Evolutionary conservation across 306 rosid genomes (phyloP), one percentile per base, ranked within the genome.

Genomic region (Pyrus communis): DNA sequence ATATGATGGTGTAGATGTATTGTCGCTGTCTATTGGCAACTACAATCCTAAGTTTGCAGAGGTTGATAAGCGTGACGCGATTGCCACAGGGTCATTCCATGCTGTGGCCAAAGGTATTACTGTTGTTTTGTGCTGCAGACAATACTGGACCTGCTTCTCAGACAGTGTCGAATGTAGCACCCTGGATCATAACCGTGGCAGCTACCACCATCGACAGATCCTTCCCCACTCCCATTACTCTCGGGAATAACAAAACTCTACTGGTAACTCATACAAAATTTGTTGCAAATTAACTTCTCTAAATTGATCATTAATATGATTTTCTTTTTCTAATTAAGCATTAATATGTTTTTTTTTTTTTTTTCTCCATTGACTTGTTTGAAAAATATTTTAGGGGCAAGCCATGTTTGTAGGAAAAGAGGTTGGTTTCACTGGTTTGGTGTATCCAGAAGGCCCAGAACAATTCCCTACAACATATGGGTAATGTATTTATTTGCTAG

Each of bases 191-290:
- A 33, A 86, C 86, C 2, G 88, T 85, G 42, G 91, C 78, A 21
- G 91, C 91, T 42, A 82, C 85, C 23, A 81, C 82, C 19, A 28
- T 69, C 23, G 91, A 88, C 49, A 80, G 89, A n/a, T 79, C 88
- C 7, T 88, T 88, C 75, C 79, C 87, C 13, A 80, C 87, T 19
- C 73, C 77, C 19, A 80, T 85, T 54, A 75, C 82, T 2, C 83
- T 85, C 1, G 89, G 89, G 55, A 88, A 82, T 81, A 84, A 88
- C 73, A 79, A 78, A 84, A 85, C 88, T 49, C 63, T 71, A 22
- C 17, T 73, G 87, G 89, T 85, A 83, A 72, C 83, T 77, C 42
- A 33, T 11, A 60, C 54, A 59, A 30, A 75, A 25, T 42, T 55
- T 38, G 57, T 28, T 35, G 38, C 38, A 35, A 35, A 35, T 35